Conservation (phyloP, 305 asterid genomes). For the Solanum hybrid region DNA sequence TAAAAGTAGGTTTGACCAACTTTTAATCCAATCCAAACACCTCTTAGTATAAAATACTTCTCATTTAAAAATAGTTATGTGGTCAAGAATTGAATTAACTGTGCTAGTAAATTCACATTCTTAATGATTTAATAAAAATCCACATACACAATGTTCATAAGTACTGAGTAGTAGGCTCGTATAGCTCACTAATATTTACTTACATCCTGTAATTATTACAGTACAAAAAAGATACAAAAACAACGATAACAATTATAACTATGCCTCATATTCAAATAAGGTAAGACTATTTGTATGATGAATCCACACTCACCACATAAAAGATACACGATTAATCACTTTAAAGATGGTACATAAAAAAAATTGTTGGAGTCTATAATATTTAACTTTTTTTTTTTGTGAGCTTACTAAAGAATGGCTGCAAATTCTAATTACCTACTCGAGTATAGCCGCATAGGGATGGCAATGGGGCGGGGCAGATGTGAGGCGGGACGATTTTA, state of each 20-base stretch:
- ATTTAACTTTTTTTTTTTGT: not conserved
- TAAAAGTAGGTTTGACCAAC: no score
- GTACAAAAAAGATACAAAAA: not conserved
- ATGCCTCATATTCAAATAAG: not conserved
- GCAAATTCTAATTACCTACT: no score
- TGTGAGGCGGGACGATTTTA: no score
- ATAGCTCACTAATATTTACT: not conserved
- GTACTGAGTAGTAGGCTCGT: not conserved
- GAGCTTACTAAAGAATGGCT: no score
- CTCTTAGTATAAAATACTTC: not conserved
- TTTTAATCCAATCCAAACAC: no score
- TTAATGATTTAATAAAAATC: not conserved
- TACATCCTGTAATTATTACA: not conserved
- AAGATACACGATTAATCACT: not conserved
- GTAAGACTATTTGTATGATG: not conserved
- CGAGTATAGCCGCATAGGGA: no score
- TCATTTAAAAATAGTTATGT: not conserved
- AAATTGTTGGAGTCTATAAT: not conserved
- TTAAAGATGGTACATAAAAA: not conserved
- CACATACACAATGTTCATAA: not conserved
- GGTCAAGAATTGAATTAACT: not conserved
- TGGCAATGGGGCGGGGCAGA: no score
- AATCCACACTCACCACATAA: not conserved
- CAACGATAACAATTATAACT: not conserved
- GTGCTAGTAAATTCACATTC: not conserved